Evolutionary conservation across 768 basidiomycete genomes (phyloP).

Genomic region (Ramaria sp.): DNA sequence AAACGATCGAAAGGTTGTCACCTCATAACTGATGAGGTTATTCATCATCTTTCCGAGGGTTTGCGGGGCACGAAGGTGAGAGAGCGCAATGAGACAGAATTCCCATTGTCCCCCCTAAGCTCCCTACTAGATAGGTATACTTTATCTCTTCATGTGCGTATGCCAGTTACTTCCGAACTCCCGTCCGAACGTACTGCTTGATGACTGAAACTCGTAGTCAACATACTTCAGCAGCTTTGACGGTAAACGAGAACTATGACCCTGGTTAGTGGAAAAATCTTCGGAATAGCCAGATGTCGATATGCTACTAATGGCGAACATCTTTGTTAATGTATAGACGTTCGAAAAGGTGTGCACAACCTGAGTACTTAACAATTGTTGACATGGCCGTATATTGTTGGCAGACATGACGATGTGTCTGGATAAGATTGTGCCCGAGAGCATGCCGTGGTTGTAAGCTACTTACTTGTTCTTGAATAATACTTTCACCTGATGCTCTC

Average conservation of each 20-base stretch:
- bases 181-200: neutral
- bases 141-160: constrained; percentile 78
- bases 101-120: neutral
- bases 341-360: constrained; percentile 14
- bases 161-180: constrained; percentile 8
- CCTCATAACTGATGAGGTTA: constrained; percentile 71
- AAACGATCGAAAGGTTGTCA: constrained; percentile 58
- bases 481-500: neutral
- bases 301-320: neutral
- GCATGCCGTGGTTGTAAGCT: constrained; percentile 45
- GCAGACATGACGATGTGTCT: constrained; percentile 93
- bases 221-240: constrained; percentile 72
- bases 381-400: neutral
- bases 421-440: constrained; percentile 81
- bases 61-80: constrained; percentile 54
- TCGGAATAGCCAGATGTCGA: constrained; percentile 23
- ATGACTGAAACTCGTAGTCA: constrained; percentile 31
- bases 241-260: constrained; percentile 87
- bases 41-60: constrained; percentile 55
- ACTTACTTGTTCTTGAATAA: neutral
- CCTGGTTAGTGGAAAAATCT: constrained; percentile 32
- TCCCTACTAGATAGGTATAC: constrained; percentile 58
- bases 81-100: neutral
- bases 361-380: neutral
- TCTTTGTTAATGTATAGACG: constrained; percentile 10